Evolutionary conservation across 306 rosid genomes (phyloP), one percentile per base, ranked within the genome.

Genomic region (Gastrolobium villosum): DNA sequence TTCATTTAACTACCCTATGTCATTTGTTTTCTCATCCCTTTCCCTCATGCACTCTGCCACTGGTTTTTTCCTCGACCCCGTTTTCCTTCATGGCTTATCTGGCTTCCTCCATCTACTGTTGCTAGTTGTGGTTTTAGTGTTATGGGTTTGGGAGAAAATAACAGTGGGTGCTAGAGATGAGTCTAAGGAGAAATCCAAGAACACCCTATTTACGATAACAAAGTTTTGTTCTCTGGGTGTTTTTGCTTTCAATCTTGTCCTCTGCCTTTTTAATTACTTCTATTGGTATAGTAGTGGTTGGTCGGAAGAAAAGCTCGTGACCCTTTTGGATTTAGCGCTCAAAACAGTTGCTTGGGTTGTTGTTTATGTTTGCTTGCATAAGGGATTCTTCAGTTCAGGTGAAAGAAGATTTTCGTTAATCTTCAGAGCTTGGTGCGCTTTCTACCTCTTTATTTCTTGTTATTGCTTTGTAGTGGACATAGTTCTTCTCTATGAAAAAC

Each of bases 391-490:
- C 36, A 66, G 67, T 67, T 61, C 81, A 1, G 60, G 77, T 10
- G 70, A 56, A 69, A 68, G 66, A 14, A 81, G 30, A 52, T 84
- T 84, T 10, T 72, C 87, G 0, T 74, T 59, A 7, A 59, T 88
- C 44, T 74, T 88, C 67, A 85, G 69, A 77, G 56, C 80, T 37
- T 85, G 91, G 91, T 88, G 81, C 15, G 79, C 49, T 5, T 74
- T 88, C 67, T 80, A 64, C 69, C 82, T 85, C 62, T 36, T 71
- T 62, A 65, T 77, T 48, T 77, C 87, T 3, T 80, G 82, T 54
- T 83, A 80, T 36, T 63, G 68, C 15, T 79, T 74, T 30, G 55
- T 73, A 3, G 75, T 65, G 49, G 87, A 85, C 40, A 41, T 77
- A 53, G 37, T 83, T 80, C 81, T 77, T 85, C 70, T 83, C 6